Conservation (phyloP, 2,329 filamentous ascomycete genomes). For the Apiospora rasikravindrae region DNA sequence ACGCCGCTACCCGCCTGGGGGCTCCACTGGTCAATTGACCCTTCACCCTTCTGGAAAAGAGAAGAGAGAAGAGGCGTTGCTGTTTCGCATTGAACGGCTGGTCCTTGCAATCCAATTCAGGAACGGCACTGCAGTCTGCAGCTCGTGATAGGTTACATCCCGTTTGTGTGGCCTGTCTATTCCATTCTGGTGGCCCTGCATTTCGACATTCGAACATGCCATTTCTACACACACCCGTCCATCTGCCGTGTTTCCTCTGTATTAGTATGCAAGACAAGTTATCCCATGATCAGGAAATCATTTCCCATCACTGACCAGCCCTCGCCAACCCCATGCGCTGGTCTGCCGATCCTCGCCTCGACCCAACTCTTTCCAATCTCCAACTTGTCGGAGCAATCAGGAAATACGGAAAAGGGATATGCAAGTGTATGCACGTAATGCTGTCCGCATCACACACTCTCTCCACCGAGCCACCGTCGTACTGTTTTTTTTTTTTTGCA, state of each 20-base stretch:
- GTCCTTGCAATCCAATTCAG: constrained; percentile 5
- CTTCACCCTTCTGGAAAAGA: not conserved
- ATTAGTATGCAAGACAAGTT: not conserved
- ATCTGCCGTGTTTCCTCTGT: not conserved
- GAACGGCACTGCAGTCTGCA: no score
- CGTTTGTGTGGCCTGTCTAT: constrained; percentile 4
- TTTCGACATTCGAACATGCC: not conserved
- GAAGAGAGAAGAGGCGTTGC: not conserved
- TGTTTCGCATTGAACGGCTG: constrained; percentile 11
- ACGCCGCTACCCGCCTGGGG: not conserved
- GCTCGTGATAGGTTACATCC: constrained; percentile 8
- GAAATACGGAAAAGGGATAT: not conserved
- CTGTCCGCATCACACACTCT: not conserved
- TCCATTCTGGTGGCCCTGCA: not conserved
- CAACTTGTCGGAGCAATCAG: not conserved
- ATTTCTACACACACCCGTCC: not conserved
- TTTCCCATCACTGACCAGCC: not conserved
- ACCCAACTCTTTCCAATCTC: not conserved
- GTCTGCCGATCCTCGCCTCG: not conserved
- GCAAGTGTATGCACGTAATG: not conserved
- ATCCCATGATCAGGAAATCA: not conserved
- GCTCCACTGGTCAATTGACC: constrained; percentile 8
- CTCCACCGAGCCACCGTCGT: not conserved
- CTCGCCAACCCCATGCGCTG: not conserved
- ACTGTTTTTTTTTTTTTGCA: not conserved